Evolutionary conservation across 169 alveolate species (phyloP).

Genomic region (Cryptosporidium felis): DNA sequence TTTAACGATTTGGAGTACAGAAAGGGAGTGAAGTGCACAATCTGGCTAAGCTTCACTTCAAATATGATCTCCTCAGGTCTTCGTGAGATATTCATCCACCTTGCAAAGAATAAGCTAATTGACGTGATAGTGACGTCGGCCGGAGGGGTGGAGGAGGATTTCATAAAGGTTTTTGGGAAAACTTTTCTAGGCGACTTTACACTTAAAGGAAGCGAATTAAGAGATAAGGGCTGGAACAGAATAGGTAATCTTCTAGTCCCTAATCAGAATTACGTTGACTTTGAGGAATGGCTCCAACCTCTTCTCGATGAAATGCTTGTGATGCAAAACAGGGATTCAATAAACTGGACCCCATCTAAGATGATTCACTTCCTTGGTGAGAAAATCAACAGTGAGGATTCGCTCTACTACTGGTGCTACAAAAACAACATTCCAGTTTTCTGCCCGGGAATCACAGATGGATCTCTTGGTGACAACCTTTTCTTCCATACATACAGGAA

Average conservation of each 20-base stretch:
- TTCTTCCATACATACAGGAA: constrained; percentile 78
- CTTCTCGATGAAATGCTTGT: constrained; percentile 92
- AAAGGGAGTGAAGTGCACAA: constrained; percentile 89
- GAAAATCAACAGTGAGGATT: constrained; percentile 93
- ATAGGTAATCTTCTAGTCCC: constrained; percentile 98
- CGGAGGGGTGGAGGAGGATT: constrained; percentile 99
- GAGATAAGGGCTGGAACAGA: constrained; percentile 96
- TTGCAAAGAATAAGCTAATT: constrained; percentile 91
- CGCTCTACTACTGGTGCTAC: constrained; percentile 98
- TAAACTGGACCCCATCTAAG: constrained; percentile 88
- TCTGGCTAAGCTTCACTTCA: constrained; percentile 95
- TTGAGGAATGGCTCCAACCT: constrained; percentile 98
- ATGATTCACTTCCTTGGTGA: constrained; percentile 94
- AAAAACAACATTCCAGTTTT: constrained; percentile 97
- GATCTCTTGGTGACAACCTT: constrained; percentile 97
- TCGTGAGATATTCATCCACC: constrained; percentile 92
- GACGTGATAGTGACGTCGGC: constrained; percentile 96
- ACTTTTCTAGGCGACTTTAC: constrained; percentile 92
- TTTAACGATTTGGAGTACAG: constrained; percentile 81
- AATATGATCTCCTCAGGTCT: constrained; percentile 96
- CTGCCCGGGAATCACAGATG: constrained; percentile 99
- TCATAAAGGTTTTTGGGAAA: constrained; percentile 95
- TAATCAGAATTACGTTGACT: constrained; percentile 91
- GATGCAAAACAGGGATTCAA: constrained; percentile 79
- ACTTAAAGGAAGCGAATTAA: constrained; percentile 90